phyloP scores from a whole-genome alignment of 257 asterid genomes.

The Coffea eugenioides region DNA sequence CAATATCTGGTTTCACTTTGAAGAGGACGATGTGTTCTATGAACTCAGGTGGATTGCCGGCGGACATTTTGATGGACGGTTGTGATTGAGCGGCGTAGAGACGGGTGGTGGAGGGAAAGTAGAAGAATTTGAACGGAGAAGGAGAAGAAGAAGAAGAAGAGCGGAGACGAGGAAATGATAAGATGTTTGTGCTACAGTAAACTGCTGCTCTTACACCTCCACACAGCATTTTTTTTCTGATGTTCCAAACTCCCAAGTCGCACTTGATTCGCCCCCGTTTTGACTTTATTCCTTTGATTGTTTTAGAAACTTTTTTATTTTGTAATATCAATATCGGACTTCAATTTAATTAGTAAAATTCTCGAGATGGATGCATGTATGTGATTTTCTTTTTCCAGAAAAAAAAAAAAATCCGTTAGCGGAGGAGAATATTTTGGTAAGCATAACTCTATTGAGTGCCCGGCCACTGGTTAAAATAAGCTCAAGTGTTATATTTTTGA shows the following conservation, averaged over 20 bases:
- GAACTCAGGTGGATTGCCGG: slow-evolving; percentile 36
- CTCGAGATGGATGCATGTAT: not conserved
- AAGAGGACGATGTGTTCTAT: slow-evolving; percentile 85
- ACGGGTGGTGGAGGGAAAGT: slow-evolving; percentile 18
- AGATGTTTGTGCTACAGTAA: slow-evolving; percentile 26
- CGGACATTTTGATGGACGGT: slow-evolving; percentile 21
- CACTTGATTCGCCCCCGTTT: not conserved
- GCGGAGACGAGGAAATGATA: slow-evolving; percentile 15
- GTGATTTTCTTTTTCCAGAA: too few relatives aligned
- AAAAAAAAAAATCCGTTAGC: not conserved
- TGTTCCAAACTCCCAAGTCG: not conserved
- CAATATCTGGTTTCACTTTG: slow-evolving; percentile 58
- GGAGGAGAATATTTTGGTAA: not conserved
- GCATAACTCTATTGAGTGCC: too few relatives aligned
- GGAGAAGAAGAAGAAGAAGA: slow-evolving; percentile 13
- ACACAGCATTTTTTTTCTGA: slow-evolving; percentile 20
- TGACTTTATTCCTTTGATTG: not conserved
- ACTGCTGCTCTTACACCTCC: slow-evolving; percentile 18
- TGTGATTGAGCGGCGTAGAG: slow-evolving; percentile 15
- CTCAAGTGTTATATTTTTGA: too few relatives aligned
- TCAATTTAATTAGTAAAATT: too few relatives aligned
- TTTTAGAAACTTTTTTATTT: too few relatives aligned
- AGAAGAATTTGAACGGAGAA: slow-evolving; percentile 12
- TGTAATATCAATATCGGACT: too few relatives aligned
- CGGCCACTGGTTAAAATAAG: too few relatives aligned